A percentile compares a stretch with the other conserved stretches of the same genome.
Conservation (phyloP, 2,329 filamentous ascomycete species). For the Aspergillus novofumigatus region DNA sequence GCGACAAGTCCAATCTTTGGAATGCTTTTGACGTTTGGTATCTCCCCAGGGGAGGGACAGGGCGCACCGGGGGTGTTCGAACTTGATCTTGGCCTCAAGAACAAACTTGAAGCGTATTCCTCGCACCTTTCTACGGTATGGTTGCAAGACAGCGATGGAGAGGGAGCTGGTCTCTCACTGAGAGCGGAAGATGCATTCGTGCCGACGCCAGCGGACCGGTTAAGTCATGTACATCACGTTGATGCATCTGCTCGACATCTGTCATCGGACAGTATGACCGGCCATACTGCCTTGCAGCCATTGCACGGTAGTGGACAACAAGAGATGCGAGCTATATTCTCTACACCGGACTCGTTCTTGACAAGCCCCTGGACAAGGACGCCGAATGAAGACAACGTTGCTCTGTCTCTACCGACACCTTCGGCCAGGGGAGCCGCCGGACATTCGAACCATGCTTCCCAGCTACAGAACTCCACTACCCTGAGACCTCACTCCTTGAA, state of each 20-base stretch:
- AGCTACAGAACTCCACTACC: slow-evolving; percentile 5
- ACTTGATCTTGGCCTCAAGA: slow-evolving; percentile 22
- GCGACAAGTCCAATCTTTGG: slow-evolving; percentile 41
- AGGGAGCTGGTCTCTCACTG: neutral
- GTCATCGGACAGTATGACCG: neutral
- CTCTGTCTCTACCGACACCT: slow-evolving; percentile 26
- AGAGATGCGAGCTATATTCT: slow-evolving; percentile 5
- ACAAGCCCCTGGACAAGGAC: slow-evolving; percentile 27
- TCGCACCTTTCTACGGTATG: slow-evolving; percentile 29
- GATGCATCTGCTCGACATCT: neutral
- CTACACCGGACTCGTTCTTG: slow-evolving; percentile 20
- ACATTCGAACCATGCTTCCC: slow-evolving; percentile 15
- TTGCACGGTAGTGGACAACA: slow-evolving; percentile 4
- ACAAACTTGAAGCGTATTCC: slow-evolving; percentile 24
- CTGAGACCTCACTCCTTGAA: slow-evolving; percentile 8
- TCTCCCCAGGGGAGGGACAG: slow-evolving; percentile 15
- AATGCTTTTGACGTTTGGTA: slow-evolving; percentile 34
- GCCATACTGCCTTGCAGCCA: neutral
- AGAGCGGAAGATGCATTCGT: neutral
- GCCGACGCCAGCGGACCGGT: neutral
- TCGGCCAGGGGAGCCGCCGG: too few relatives aligned
- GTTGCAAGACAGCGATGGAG: slow-evolving; percentile 12
- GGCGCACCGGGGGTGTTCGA: slow-evolving; percentile 12
- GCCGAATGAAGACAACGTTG: slow-evolving; percentile 21
- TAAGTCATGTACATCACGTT: slow-evolving; percentile 4